Percentiles rank a stretch among this genome's conserved stretches.
phyloP scores from a whole-genome alignment of 805 yeast species.

The Schwanniomyces yamadae region DNA sequence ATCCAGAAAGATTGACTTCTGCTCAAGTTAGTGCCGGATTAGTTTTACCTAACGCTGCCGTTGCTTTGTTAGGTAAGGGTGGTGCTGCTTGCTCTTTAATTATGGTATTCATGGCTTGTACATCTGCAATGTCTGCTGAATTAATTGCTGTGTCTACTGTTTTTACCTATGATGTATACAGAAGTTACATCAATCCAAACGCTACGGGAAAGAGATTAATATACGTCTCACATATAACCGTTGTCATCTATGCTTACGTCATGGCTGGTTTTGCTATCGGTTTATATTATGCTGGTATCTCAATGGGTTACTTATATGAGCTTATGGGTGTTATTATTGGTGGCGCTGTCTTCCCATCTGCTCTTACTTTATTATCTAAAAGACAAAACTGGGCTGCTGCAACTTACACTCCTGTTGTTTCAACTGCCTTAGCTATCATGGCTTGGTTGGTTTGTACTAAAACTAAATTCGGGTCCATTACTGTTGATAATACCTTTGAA shows the following conservation, averaged over 20 bases:
- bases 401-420: constrained; percentile 71
- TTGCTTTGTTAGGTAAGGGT: constrained; percentile 78
- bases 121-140: constrained; percentile 91
- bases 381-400: constrained; percentile 72
- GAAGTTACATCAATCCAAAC: constrained; percentile 72
- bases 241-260: constrained; percentile 52
- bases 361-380: constrained; percentile 60
- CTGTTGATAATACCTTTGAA: constrained; percentile 57
- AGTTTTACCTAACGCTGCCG: constrained; percentile 76
- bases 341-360: constrained; percentile 79
- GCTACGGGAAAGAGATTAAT: constrained; percentile 77
- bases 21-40: constrained; percentile 81
- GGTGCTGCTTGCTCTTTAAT: constrained; percentile 84
- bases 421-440: constrained; percentile 70
- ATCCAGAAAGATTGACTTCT: constrained; percentile 62
- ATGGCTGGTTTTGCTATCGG: constrained; percentile 88
- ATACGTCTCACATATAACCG: constrained; percentile 63
- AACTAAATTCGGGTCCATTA: constrained; percentile 30
- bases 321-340: constrained; percentile 89
- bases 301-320: constrained; percentile 85
- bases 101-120: constrained; percentile 86
- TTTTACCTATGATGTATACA: constrained; percentile 82
- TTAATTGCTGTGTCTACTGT: constrained; percentile 84
- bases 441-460: constrained; percentile 47
- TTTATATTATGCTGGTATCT: constrained; percentile 73